phyloP scores from a whole-genome alignment of 345 rosid species.

The Diplotaxis tenuifolia region DNA sequence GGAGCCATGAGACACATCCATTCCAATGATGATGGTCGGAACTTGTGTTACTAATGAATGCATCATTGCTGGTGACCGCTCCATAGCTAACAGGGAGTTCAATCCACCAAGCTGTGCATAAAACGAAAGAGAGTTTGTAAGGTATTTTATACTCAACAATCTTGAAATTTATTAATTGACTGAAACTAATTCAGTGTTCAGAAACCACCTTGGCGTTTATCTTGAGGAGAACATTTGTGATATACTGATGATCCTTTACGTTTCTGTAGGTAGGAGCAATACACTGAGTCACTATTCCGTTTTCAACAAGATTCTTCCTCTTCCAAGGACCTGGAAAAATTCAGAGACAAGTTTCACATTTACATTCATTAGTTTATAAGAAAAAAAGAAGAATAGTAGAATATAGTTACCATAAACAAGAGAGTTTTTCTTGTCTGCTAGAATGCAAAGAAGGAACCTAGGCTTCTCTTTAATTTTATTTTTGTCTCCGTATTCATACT shows the following conservation, averaged over 20 bases:
- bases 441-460: constrained; percentile 66
- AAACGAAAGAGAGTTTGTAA: background rate
- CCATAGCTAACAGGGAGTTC: constrained; percentile 68
- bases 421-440: constrained; percentile 62
- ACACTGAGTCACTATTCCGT: constrained; percentile 88
- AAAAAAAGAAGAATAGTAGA: too few relatives aligned
- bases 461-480: constrained; percentile 43
- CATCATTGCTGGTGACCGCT: constrained; percentile 54
- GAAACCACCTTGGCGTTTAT: constrained; percentile 83
- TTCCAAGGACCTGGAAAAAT: constrained; percentile 83
- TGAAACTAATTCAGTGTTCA: background rate
- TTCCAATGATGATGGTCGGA: constrained; percentile 88
- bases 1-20: constrained; percentile 98
- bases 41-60: constrained; percentile 62
- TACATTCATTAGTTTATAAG: too few relatives aligned
- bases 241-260: constrained; percentile 78
- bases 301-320: constrained; percentile 64
- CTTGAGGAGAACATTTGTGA: constrained; percentile 84
- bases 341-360: constrained; percentile 3
- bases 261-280: constrained; percentile 60
- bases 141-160: constrained; percentile 4
- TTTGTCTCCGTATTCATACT: too few relatives aligned
- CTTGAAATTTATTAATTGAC: background rate
- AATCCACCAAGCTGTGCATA: constrained; percentile 84
- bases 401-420: constrained; percentile 74